A percentile compares a stretch with the other conserved stretches of the same genome.
Evolutionary conservation across 352 stramenopile species (phyloP).

Genomic region (Phytopythium cucurbitacearum): DNA sequence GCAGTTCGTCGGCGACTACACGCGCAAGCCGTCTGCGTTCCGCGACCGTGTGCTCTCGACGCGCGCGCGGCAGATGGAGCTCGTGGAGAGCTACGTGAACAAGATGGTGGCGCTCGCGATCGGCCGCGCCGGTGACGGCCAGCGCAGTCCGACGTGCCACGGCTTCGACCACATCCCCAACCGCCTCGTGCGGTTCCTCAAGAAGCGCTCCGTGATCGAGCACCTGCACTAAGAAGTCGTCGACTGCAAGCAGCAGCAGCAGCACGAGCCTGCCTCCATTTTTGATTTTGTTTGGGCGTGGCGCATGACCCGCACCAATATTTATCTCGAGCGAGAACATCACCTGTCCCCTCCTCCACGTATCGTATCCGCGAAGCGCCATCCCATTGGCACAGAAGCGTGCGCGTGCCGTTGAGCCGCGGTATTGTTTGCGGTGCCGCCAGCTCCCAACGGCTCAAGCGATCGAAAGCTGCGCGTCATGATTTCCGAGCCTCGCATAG

Average conservation of each 20-base stretch:
- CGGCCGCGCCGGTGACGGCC: conserved; percentile 20
- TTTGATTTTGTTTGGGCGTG: conserved; percentile 21
- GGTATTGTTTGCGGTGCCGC: no score
- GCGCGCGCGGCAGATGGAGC: conserved; percentile 19
- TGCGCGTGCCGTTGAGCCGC: no score
- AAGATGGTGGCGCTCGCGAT: conserved; percentile 26
- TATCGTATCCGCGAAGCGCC: no score
- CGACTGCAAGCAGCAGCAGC: neutral
- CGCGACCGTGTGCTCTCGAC: conserved; percentile 26
- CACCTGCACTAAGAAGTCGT: conserved; percentile 12
- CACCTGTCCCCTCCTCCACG: no score
- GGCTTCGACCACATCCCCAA: conserved; percentile 35
- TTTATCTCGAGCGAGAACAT: no score
- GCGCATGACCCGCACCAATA: no score
- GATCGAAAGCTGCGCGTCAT: no score
- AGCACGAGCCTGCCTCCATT: neutral
- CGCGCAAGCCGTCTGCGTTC: conserved; percentile 18
- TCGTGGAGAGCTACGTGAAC: conserved; percentile 31
- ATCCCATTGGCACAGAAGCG: no score
- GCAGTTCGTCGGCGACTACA: conserved; percentile 22
- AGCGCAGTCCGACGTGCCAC: conserved; percentile 27
- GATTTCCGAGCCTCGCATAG: no score
- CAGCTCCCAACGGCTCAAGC: no score
- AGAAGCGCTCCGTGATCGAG: conserved; percentile 22
- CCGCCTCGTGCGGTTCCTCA: conserved; percentile 28